Conservation (phyloP, 768 basidiomycete species). For the Amanita molliuscula region DNA sequence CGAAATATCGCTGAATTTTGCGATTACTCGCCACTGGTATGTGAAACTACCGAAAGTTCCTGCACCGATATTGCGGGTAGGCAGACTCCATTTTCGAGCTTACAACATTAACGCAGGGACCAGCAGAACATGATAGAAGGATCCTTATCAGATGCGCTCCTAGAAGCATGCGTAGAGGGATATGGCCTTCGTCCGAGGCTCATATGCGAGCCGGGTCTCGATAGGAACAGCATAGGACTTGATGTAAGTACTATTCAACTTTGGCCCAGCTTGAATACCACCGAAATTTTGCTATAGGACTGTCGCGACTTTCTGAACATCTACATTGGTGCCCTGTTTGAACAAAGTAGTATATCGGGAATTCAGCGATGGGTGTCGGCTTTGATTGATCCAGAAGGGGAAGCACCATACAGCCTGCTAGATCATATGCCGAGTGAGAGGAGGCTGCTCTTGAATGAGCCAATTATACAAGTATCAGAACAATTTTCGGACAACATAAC, state of each 20-base stretch:
- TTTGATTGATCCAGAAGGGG: conserved; percentile 1
- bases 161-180: neutral
- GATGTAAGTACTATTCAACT: neutral
- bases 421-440: neutral
- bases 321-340: neutral
- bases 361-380: conserved; percentile 2
- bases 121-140: neutral
- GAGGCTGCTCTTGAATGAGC: neutral
- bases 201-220: too few species aligned
- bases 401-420: neutral
- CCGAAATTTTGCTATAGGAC: neutral
- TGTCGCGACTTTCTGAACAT: neutral
- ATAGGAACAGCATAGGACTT: neutral
- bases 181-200: neutral
- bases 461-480: neutral
- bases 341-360: neutral
- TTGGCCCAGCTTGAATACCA: neutral
- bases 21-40: conserved; percentile 22
- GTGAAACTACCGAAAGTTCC: neutral
- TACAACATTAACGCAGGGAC: too few species aligned
- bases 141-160: neutral
- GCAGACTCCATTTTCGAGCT: too few species aligned
- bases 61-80: neutral
- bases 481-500: neutral
- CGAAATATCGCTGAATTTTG: neutral